These are phyloP conservation scores for Euphorbia corollata DNA, from an alignment of 441 rosid genomes.

Conservation along the genomic window DNA sequence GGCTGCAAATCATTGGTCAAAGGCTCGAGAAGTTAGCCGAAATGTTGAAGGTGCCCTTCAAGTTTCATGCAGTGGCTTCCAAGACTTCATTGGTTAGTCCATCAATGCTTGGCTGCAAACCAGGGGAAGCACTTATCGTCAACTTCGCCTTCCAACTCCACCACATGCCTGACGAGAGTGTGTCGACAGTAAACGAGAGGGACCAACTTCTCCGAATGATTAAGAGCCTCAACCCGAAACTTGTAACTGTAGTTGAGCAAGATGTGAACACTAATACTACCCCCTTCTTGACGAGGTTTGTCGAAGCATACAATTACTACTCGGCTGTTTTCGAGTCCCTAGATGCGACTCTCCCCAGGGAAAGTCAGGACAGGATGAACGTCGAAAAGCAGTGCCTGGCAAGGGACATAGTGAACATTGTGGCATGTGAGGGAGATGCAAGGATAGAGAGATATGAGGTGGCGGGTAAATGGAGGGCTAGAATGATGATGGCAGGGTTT, in stretches of 20 bases:
- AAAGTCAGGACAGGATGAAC: slow-evolving; percentile 92
- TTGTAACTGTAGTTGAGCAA: slow-evolving; percentile 90
- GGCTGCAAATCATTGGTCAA: slow-evolving; percentile 63
- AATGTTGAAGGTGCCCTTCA: slow-evolving; percentile 55
- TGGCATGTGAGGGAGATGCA: slow-evolving; percentile 97
- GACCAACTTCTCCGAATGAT: slow-evolving; percentile 92
- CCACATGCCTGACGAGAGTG: slow-evolving; percentile 99
- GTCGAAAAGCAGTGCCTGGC: slow-evolving; percentile 95
- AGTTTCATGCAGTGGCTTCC: slow-evolving; percentile 66
- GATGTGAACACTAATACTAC: slow-evolving; percentile 89
- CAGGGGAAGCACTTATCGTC: slow-evolving; percentile 70
- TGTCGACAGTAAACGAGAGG: slow-evolving; percentile 76
- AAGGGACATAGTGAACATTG: slow-evolving; percentile 84
- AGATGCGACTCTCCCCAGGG: slow-evolving; percentile 84
- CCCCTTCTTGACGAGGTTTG: slow-evolving; percentile 72
- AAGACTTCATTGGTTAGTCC: slow-evolving; percentile 67
- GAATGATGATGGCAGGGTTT: slow-evolving; percentile 96
- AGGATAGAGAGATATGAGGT: slow-evolving; percentile 85
- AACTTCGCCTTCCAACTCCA: slow-evolving; percentile 97
- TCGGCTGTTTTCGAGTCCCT: slow-evolving; percentile 89
- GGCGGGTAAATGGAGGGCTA: slow-evolving; percentile 95
- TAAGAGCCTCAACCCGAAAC: slow-evolving; percentile 79
- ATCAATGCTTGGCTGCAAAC: slow-evolving; percentile 47
- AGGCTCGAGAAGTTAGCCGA: slow-evolving; percentile 77
- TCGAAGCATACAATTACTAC: slow-evolving; percentile 84